Evolutionary conservation across 1,139 yeast species (phyloP), one percentile per base, ranked within the genome.

Genomic region (Geotrichum bryndzae): DNA sequence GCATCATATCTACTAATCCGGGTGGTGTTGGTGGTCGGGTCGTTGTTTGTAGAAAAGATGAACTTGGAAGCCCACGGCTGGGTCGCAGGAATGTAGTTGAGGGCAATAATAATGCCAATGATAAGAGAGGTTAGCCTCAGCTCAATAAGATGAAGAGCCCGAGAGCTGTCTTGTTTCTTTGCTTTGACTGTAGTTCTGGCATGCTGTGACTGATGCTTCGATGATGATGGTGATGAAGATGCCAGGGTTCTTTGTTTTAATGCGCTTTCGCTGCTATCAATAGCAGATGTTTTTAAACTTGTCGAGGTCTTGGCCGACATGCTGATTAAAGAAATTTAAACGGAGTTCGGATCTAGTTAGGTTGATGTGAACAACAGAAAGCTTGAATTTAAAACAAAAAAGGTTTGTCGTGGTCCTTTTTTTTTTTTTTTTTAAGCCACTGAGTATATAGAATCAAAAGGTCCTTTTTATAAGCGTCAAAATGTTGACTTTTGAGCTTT

Each of bases 1-100:
- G 70, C 66, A 71, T 88, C 96, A 59, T 68, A 66, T 5, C 53
- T 38, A 38, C 73, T 72, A 25, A 69, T 68, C 5, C 63, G 59
- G 27, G 73, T 68, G 29, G 52, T 58, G 23, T 68, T 66, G 2
- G 65, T 63, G 13, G 41, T 57, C 7, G 66, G 65, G 61, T 66
- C 67, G 33, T 66, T 64, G 58, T 70, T 66, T 61, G 69, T 72
- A 23, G 71, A 51, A 45, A 64, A 62, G 46, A 70, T 51, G 53
- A 69, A 66, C 60, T 66, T 66, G 52, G 64, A 51, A 11, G 73
- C 67, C 61, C 61, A 38, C 63, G 61, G 38, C 31, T 46, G 18
- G 45, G 58, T 41, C 29, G 27, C 25, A n/a, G 54, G 56, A 23
- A 54, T n/a, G 35, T 23, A 18, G 51, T 54, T 53, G 27, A 51